Evolutionary conservation across 2,329 filamentous ascomycete species (phyloP), one percentile per base, ranked within the genome.

Genomic region (Mycogone perniciosa): DNA sequence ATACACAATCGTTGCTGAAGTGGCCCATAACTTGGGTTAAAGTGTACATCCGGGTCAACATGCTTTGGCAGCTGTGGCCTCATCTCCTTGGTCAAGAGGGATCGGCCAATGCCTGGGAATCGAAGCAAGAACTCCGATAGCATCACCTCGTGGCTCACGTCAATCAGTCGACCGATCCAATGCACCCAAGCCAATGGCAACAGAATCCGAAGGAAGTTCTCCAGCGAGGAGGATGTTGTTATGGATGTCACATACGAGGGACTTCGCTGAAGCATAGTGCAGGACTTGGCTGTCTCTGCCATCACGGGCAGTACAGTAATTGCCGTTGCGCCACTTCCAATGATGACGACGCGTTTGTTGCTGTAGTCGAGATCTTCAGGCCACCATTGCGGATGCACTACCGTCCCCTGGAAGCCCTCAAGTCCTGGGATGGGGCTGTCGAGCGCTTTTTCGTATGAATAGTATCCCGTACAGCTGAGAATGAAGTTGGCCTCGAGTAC

Each of bases 241-340:
- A 81, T 58, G n/a, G 77, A 71, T 41, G 86, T 58, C 50, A 91
- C 76, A 60, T 88, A 91, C 0, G 77, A 79, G 0, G 89, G 89
- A 42, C 83, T 89, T 51, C 89, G 81, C 68, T 95, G 89, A 3
- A 95, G 76, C 80, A 92, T 89, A 1, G 87, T 92, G 30, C 90
- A 82, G 10, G 79, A 76, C 5, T 68, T 69, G 5, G 86, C 87
- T 37, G 76, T 79, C 40, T 85, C 70, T 1, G 82, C 80, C 42
- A 95, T 68, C 43, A 76, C 79, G 0, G 89, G 89, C 3, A 95
- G 65, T 1, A 95, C 74, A 0, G 89, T 93, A 44, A 92, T 70
- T 6, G 88, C 85, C 0, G 89, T 95, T 2, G 89, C 89, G 6
- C 89, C 89, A 11, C 80, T 85, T 11, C 88, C 88, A 55, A 93